These are phyloP conservation scores for Clarkia xantiana DNA, from an alignment of 345 rosid species.

Conservation along the genomic window DNA sequence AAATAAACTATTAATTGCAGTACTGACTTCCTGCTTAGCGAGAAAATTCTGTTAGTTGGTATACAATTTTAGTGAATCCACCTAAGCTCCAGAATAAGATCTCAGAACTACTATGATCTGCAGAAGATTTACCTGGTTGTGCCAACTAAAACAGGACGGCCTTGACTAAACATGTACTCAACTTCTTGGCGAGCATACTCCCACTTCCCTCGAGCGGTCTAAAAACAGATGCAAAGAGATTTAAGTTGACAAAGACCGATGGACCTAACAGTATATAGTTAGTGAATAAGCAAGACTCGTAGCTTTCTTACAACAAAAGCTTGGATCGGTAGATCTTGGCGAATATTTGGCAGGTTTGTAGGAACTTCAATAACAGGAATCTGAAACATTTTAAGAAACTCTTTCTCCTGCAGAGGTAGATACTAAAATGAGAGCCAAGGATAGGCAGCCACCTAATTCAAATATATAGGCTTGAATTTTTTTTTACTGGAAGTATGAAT, in stretches of 20 bases:
- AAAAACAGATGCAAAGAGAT: conserved; percentile 12
- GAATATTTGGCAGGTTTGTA: conserved; percentile 82
- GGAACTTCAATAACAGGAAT: conserved; percentile 90
- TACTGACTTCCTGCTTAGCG: neutral
- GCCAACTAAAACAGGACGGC: conserved; percentile 96
- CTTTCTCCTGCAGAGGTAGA: conserved; percentile 56
- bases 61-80: neutral
- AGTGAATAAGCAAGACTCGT: neutral
- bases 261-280: neutral
- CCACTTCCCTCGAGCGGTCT: conserved; percentile 96
- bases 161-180: conserved; percentile 76
- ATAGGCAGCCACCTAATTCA: neutral
- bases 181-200: conserved; percentile 78
- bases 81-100: neutral
- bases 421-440: conserved; percentile 1
- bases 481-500: too few species aligned
- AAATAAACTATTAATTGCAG: neutral
- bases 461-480: too few species aligned
- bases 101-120: neutral
- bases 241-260: conserved; percentile 6
- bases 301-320: conserved; percentile 68
- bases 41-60: neutral
- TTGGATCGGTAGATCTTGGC: conserved; percentile 79
- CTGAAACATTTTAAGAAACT: conserved; percentile 84
- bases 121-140: conserved; percentile 62